A percentile compares a stretch with the other conserved stretches of the same genome.
Conservation (phyloP, 305 asterid genomes). For the Solanum hybrid region DNA sequence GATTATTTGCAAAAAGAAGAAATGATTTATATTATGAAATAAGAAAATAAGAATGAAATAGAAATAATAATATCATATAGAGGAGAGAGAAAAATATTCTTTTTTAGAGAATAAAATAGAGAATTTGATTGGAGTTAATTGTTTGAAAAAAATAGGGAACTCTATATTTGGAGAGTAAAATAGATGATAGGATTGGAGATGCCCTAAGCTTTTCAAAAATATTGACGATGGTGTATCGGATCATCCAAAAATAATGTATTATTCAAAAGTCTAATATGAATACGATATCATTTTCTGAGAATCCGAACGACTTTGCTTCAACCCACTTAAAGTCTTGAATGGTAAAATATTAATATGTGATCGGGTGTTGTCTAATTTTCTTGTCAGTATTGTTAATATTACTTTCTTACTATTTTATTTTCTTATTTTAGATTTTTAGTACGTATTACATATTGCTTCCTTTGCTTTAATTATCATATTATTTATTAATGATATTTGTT, state of each 20-base stretch:
- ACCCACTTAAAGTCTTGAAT: background rate
- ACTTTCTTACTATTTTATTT: background rate
- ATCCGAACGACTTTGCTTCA: background rate
- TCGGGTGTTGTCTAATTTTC: background rate
- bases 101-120: too few relatives aligned
- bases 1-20: too few relatives aligned
- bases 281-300: background rate
- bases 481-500: background rate
- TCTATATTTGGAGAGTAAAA: too few relatives aligned
- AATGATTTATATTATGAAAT: too few relatives aligned
- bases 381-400: background rate
- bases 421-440: background rate
- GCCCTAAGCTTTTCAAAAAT: too few relatives aligned
- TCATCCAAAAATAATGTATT: background rate
- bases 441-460: background rate
- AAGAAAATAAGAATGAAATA: too few relatives aligned
- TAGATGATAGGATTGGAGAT: too few relatives aligned
- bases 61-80: too few relatives aligned
- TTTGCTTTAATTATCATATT: background rate
- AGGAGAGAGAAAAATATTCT: too few relatives aligned
- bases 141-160: too few relatives aligned
- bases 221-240: too few relatives aligned
- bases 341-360: background rate
- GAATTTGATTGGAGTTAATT: too few relatives aligned
- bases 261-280: background rate